Conservation (phyloP, 2,329 filamentous ascomycete species). For the Cladobotryum mycophilum region DNA sequence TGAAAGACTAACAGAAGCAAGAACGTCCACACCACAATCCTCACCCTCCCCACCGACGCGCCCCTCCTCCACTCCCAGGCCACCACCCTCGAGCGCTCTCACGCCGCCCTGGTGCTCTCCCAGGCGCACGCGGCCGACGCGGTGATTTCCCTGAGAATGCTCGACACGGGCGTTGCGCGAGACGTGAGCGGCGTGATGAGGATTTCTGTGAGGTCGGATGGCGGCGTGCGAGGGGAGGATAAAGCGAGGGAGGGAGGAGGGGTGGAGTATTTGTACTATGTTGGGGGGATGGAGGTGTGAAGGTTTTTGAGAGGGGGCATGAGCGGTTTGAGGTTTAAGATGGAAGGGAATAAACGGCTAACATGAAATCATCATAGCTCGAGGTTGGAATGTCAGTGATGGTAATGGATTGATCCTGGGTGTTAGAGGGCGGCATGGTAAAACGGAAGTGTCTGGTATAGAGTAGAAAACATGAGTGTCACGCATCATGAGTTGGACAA, state of each 20-base stretch:
- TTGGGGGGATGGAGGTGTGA: slow-evolving; percentile 72
- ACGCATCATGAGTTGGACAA: not conserved
- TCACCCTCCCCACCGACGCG: slow-evolving; percentile 66
- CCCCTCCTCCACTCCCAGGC: slow-evolving; percentile 57
- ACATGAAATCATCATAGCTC: not conserved
- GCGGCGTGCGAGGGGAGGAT: slow-evolving; percentile 45
- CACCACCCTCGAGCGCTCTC: slow-evolving; percentile 63
- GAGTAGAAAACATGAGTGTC: no score
- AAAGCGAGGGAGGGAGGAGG: slow-evolving; percentile 36
- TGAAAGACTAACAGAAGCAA: slow-evolving; percentile 22
- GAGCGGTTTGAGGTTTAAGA: not conserved
- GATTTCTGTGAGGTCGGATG: slow-evolving; percentile 52
- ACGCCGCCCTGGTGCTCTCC: slow-evolving; percentile 63
- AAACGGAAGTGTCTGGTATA: no score
- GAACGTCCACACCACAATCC: slow-evolving; percentile 58
- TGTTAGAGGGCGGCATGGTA: no score
- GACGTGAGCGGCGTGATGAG: slow-evolving; percentile 87
- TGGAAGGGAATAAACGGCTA: not conserved
- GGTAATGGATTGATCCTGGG: no score
- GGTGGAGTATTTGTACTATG: slow-evolving; percentile 73
- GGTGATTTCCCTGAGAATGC: slow-evolving; percentile 63
- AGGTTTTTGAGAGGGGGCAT: slow-evolving; percentile 70
- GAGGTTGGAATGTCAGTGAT: no score
- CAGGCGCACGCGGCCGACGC: slow-evolving; percentile 69
- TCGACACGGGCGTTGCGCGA: slow-evolving; percentile 83